phyloP scores from a whole-genome alignment of 1,284 basidiomycete genomes.

The Vanrija pseudolonga region DNA sequence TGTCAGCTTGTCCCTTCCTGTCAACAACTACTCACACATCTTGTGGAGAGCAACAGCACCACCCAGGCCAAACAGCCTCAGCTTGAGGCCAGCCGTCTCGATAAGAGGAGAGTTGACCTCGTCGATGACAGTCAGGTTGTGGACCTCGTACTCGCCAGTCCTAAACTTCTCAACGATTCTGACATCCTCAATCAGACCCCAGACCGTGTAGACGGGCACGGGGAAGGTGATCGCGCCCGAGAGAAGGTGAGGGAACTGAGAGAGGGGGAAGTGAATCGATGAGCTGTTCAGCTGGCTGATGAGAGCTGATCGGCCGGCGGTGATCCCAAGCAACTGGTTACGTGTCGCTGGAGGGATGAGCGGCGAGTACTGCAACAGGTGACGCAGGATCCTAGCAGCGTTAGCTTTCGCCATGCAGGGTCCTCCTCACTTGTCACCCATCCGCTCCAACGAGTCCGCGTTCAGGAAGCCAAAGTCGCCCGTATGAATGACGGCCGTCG shows the following conservation, averaged over 20 bases:
- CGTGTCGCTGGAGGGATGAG: slow-evolving; percentile 80
- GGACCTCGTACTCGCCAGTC: slow-evolving; percentile 71
- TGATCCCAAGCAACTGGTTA: slow-evolving; percentile 70
- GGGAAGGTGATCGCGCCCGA: slow-evolving; percentile 81
- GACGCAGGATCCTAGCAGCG: slow-evolving; percentile 69
- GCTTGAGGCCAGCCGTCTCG: slow-evolving; percentile 87
- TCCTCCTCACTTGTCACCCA: slow-evolving; percentile 70
- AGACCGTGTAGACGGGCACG: slow-evolving; percentile 92
- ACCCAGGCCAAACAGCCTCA: slow-evolving; percentile 89
- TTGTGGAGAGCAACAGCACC: slow-evolving; percentile 95
- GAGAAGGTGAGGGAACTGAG: slow-evolving; percentile 89
- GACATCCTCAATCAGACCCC: slow-evolving; percentile 97
- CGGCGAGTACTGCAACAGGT: slow-evolving; percentile 97
- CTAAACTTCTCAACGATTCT: slow-evolving; percentile 88
- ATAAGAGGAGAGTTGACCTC: slow-evolving; percentile 88
- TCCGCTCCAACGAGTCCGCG: slow-evolving; percentile 73
- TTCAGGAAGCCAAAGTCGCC: slow-evolving; percentile 99
- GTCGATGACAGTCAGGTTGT: slow-evolving; percentile 86
- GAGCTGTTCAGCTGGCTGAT: slow-evolving; percentile 56
- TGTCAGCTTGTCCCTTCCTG: slow-evolving; percentile 20
- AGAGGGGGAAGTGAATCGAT: slow-evolving; percentile 59
- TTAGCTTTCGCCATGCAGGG: not conserved
- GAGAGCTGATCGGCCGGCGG: slow-evolving; percentile 34
- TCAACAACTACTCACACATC: slow-evolving; percentile 67
- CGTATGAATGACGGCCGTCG: slow-evolving; percentile 94